A percentile compares a stretch with the other conserved stretches of the same genome.
phyloP scores from a whole-genome alignment of 1,284 basidiomycete species.

The Caloboletus firmus region DNA sequence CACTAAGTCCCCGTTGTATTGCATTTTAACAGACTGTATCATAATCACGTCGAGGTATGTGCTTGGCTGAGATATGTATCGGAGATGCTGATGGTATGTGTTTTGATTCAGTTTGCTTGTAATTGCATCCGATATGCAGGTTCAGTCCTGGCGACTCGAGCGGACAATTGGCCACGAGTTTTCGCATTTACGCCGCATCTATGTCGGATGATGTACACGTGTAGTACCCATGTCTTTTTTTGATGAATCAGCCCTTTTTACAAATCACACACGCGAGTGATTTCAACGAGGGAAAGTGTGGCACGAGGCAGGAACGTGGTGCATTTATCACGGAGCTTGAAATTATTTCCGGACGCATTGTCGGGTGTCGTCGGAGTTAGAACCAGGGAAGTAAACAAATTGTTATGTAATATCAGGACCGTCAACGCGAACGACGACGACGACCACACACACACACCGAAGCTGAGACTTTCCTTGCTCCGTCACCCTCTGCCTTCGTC shows the following conservation, averaged over 20 bases:
- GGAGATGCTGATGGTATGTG: constrained; percentile 1
- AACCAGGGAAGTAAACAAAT: constrained; percentile 21
- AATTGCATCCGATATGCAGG: constrained; percentile 9
- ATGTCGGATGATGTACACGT: constrained; percentile 18
- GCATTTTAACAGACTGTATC: constrained; percentile 22
- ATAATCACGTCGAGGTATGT: constrained; percentile 21
- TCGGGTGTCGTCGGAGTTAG: constrained; percentile 19
- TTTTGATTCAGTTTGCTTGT: constrained; percentile 9
- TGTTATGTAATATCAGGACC: constrained; percentile 24
- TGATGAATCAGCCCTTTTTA: not conserved
- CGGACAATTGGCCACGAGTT: not conserved
- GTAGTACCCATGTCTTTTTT: constrained; percentile 12
- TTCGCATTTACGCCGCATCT: constrained; percentile 6
- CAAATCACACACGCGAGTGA: constrained; percentile 23
- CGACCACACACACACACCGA: constrained; percentile 13
- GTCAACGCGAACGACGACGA: constrained; percentile 31
- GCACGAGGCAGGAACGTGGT: constrained; percentile 31
- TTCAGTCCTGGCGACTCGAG: constrained; percentile 15
- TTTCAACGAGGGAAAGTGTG: constrained; percentile 19
- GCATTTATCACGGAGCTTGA: constrained; percentile 14
- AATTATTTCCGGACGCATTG: not conserved
- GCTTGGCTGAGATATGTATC: not conserved
- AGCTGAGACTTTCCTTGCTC: constrained; percentile 26
- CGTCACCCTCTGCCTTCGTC: constrained; percentile 9
- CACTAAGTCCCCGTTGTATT: constrained; percentile 27